Base-by-base conservation (phyloP, 805 yeast species). In the Alloascoidea africana region DNA sequence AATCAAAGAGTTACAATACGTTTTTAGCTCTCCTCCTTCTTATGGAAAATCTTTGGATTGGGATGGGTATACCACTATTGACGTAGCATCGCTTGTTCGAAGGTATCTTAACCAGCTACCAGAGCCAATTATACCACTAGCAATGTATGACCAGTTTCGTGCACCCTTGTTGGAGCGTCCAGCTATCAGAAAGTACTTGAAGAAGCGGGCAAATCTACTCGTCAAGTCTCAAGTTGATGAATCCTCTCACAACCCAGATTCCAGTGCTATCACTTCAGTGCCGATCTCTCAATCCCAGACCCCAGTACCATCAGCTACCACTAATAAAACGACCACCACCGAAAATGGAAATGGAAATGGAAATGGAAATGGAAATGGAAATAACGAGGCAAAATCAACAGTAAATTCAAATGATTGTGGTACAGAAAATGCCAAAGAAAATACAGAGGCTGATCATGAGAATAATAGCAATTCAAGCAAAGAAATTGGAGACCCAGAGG, bases 21-120 rank as follows among this genome's bases (percentile, higher is more conserved):
- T 77, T 11, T 91, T 91, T 60, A 83, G 87, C 39, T 60, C 81
- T 1, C 85, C 96, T 2, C 97, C 98, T 0, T 75, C 73, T 42
- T 91, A 80, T 53, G 99, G 98, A n/a, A 72, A 85, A 37, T 80
- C 78, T 46, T 67, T 87, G 34, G 72, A 70, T 46, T 91, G 97
- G 97, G 86, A 82, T 36, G 89, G 94, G 0, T 91, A 75, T 58
- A 84, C 86, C 1, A 96, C 89, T 8, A 98, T 91, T 59, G 99
- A 91, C 56, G 96, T 95, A 1, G 94, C 97, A 2, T 82, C 91
- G 14, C 65, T 91, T 16, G 68, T 91, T 41, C 69, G 97, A 53
- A 66, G 98, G 40, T 91, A 72, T 54, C 65, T 91, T 42, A 85
- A 86, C 50, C 76, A 85, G 34, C 66, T 91, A 39, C 93, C 95